A percentile compares a stretch with the other conserved stretches of the same genome.
Conservation (phyloP, 805 yeast species). For the Myxozyma kluyveri region DNA sequence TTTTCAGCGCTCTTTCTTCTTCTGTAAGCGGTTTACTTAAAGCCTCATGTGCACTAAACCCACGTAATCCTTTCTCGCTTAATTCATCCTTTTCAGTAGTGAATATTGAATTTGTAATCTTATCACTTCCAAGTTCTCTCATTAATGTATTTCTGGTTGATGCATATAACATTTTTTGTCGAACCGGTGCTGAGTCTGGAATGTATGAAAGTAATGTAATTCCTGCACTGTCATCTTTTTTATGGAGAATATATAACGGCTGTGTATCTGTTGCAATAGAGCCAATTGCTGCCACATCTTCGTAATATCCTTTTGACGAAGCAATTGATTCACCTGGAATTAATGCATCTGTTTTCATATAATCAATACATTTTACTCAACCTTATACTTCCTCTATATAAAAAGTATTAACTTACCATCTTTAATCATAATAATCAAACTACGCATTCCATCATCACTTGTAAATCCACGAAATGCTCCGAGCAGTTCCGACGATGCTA, state of each 20-base stretch:
- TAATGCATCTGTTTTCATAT: not conserved
- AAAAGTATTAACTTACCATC: slow-evolving; percentile 37
- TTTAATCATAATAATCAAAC: slow-evolving; percentile 42
- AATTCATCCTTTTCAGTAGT: slow-evolving; percentile 60
- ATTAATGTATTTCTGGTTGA: slow-evolving; percentile 77
- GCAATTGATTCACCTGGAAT: slow-evolving; percentile 38
- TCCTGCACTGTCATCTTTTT: slow-evolving; percentile 29
- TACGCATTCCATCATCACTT: slow-evolving; percentile 36
- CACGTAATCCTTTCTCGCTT: slow-evolving; percentile 48
- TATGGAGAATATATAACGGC: slow-evolving; percentile 53
- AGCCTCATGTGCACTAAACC: slow-evolving; percentile 41
- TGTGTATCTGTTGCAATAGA: slow-evolving; percentile 39
- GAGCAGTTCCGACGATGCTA: slow-evolving; percentile 47
- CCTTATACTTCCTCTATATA: too few species aligned
- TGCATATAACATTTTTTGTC: slow-evolving; percentile 90
- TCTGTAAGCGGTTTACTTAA: slow-evolving; percentile 52
- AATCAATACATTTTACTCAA: too few species aligned
- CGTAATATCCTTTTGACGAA: slow-evolving; percentile 37
- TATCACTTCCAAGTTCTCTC: slow-evolving; percentile 64
- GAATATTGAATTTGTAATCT: slow-evolving; percentile 50
- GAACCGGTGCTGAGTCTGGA: slow-evolving; percentile 80
- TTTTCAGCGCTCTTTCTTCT: slow-evolving; percentile 47
- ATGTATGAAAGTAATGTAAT: slow-evolving; percentile 73
- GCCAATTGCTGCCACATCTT: slow-evolving; percentile 42
- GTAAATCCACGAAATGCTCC: slow-evolving; percentile 46